These are phyloP conservation scores for Fusarium sp. DNA, from an alignment of 2,329 filamentous ascomycete genomes.

Conservation along the genomic window DNA sequence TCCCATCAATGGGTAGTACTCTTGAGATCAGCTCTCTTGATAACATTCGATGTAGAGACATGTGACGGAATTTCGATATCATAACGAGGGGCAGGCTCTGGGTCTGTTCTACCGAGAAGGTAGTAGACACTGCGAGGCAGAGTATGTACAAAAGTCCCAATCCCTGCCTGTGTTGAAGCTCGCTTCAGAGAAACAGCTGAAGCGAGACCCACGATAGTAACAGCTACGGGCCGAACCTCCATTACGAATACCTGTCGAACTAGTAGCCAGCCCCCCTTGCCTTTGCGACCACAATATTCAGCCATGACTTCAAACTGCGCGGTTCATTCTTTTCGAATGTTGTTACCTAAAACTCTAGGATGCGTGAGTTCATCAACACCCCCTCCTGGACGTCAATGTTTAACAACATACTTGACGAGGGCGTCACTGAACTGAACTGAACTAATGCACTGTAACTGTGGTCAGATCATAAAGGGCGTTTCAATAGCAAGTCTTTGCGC, in stretches of 20 bases:
- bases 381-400: neutral
- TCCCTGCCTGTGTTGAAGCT: neutral
- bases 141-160: neutral
- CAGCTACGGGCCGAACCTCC: neutral
- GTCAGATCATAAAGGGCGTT: conserved; percentile 6
- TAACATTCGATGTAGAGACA: neutral
- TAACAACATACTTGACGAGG: neutral
- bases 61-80: neutral
- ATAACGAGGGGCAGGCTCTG: neutral
- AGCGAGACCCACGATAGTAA: conserved; percentile 16
- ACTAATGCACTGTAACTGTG: conserved; percentile 8
- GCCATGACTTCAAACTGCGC: neutral
- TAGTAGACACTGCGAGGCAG: neutral
- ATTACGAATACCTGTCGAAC: neutral
- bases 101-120: neutral
- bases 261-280: neutral
- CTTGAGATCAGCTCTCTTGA: neutral
- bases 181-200: conserved; percentile 8
- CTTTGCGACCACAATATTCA: neutral
- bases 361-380: neutral
- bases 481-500: neutral
- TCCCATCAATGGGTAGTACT: neutral
- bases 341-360: neutral
- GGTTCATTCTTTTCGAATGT: neutral
- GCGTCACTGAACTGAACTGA: conserved; percentile 5